Conservation (phyloP, 78 protist species). For the Dictyostelium firmibasis region DNA sequence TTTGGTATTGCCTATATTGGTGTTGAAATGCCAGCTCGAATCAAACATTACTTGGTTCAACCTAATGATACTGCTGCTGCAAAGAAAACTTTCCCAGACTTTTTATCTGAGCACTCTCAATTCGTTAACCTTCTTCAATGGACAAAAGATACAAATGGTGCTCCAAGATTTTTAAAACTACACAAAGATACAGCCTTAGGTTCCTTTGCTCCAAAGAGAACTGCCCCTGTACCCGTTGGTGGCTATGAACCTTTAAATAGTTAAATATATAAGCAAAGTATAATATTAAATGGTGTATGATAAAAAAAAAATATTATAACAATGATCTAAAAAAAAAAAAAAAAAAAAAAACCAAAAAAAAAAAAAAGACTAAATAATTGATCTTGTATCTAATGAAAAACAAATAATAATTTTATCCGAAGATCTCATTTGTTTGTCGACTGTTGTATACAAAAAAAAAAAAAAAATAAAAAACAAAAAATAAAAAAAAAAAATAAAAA, state of each 20-base stretch:
- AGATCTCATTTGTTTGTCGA: neutral
- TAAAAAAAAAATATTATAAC: neutral
- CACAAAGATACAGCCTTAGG: slow-evolving; percentile 74
- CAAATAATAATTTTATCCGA: neutral
- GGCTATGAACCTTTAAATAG: slow-evolving; percentile 62
- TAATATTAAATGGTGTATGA: neutral
- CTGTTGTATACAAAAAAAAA: neutral
- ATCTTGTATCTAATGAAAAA: neutral
- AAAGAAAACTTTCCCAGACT: slow-evolving; percentile 82
- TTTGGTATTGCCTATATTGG: slow-evolving; percentile 83
- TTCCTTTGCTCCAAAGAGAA: slow-evolving; percentile 74
- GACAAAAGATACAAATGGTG: slow-evolving; percentile 63
- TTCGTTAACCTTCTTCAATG: slow-evolving; percentile 66
- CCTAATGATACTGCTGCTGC: slow-evolving; percentile 81
- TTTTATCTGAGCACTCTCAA: slow-evolving; percentile 75
- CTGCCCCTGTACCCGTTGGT: slow-evolving; percentile 59
- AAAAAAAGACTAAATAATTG: neutral
- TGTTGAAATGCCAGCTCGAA: slow-evolving; percentile 54
- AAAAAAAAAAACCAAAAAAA: neutral
- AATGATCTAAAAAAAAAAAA: neutral
- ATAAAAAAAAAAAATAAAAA: neutral
- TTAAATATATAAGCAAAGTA: neutral
- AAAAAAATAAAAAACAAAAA: neutral
- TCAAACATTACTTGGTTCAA: slow-evolving; percentile 77
- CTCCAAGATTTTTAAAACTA: slow-evolving; percentile 66